These are phyloP conservation scores for Nicotiana tabacum DNA, from an alignment of 257 asterid species.

Conservation along the genomic window DNA sequence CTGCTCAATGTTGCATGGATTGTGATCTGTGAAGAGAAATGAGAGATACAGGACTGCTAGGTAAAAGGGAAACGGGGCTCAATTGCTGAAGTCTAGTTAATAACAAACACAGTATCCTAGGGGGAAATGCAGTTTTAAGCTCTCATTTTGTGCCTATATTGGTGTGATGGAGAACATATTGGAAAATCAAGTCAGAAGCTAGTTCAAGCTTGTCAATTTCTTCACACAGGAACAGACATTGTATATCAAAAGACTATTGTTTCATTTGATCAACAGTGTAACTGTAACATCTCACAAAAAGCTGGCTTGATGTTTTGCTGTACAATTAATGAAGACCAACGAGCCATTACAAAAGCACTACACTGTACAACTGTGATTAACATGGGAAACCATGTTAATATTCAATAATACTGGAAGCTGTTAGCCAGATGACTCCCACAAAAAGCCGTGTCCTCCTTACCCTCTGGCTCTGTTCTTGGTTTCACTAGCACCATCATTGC, in stretches of 20 bases:
- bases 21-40: neutral
- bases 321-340: neutral
- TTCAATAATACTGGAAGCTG: neutral
- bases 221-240: neutral
- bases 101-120: neutral
- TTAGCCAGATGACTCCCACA: neutral
- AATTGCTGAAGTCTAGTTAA: too few relatives aligned
- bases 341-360: neutral
- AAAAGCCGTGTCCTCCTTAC: neutral
- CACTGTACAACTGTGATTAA: neutral
- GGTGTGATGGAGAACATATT: neutral
- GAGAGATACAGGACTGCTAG: neutral
- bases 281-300: neutral
- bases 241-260: neutral
- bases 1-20: neutral
- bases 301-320: neutral
- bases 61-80: too few relatives aligned
- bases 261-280: neutral
- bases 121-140: constrained; percentile 4
- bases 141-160: constrained; percentile 6
- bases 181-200: neutral
- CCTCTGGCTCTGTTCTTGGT: neutral
- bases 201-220: neutral
- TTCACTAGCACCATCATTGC: neutral
- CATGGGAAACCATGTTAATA: neutral